A percentile compares a stretch with the other conserved stretches of the same genome.
These are phyloP conservation scores for Kwoniella botswanensis DNA, from an alignment of 768 basidiomycete species.

Conservation along the genomic window DNA sequence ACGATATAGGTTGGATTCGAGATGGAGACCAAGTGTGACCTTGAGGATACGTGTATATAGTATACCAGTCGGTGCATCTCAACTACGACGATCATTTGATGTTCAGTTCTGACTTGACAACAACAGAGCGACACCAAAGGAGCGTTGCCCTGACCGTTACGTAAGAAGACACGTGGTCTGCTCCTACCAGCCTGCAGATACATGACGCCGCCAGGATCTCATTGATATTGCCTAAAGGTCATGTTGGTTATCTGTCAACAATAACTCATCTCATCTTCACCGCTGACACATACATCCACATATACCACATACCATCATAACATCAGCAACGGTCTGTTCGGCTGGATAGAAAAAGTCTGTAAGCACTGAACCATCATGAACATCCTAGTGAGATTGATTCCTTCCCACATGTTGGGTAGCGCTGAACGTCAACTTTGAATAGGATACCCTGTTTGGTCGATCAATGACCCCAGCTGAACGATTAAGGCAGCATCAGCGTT, in stretches of 20 bases:
- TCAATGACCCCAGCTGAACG: slow-evolving; percentile 95
- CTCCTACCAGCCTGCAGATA: no score
- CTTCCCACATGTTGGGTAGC: neutral
- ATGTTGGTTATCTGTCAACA: neutral
- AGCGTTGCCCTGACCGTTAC: neutral
- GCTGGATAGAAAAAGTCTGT: no score
- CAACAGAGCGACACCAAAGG: neutral
- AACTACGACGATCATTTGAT: neutral
- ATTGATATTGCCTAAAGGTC: no score
- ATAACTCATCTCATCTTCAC: neutral
- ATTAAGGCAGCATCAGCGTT: slow-evolving; percentile 92
- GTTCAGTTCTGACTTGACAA: neutral
- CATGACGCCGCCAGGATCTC: no score
- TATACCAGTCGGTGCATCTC: neutral
- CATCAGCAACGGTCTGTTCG: neutral
- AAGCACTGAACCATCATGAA: slow-evolving; percentile 53
- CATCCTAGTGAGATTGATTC: slow-evolving; percentile 56
- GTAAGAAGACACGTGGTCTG: neutral
- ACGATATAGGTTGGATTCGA: no score
- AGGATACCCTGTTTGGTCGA: slow-evolving; percentile 96
- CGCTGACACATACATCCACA: no score
- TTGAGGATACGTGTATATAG: neutral
- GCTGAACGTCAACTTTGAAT: slow-evolving; percentile 7
- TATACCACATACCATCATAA: neutral
- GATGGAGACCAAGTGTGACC: no score